Evolutionary conservation across 169 alveolate species (phyloP), one percentile per base, ranked within the genome.

Genomic region (Cryptosporidium sp.): DNA sequence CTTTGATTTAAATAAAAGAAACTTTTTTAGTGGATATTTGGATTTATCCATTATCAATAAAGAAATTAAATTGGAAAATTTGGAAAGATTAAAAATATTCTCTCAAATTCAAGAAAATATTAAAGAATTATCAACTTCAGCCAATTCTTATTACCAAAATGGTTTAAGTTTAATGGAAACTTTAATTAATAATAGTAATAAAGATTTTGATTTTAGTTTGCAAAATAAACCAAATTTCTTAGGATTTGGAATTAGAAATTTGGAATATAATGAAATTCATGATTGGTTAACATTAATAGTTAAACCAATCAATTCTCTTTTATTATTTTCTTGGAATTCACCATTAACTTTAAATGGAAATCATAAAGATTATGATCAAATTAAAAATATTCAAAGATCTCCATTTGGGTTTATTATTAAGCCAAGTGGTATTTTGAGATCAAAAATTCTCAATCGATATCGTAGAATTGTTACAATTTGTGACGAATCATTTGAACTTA

Each of bases 301-400:
- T 33, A 39, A 62, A 62, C 89, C 89, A 35, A 35, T 69, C 52
- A 80, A 80, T 33, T 80, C 75, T 44, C 42, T 80, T 23, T 42
- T 80, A 45, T 18, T 80, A 21, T 80, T 80, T 42, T 45, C 89
- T 62, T 80, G 89, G 89, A 65, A 62, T 23, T 26, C 42, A 23
- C 65, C 84, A 23, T 4, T 70, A 70, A 6, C 3, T 23, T 21
- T 70, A 0, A 33, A 62, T 18, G n/a, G 18, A 23, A n/a, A 23
- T 8, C 33, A 29, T 33, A 16, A 52, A 31, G 56, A 48, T 48
- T 48, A 60, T n/a, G 0, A 44, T 70, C 21, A n/a, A 26, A 53
- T 18, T n/a, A n/a, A 1, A 8, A 12, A 60, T 0, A 14, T 62
- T 29, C 26, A 26, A 48, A 62, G 8, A 45, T n/a, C n/a, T 44